Percentiles rank a stretch among this genome's conserved stretches.
Conservation (phyloP, 352 stramenopile genomes). For the Paralagenidium karlingii region DNA sequence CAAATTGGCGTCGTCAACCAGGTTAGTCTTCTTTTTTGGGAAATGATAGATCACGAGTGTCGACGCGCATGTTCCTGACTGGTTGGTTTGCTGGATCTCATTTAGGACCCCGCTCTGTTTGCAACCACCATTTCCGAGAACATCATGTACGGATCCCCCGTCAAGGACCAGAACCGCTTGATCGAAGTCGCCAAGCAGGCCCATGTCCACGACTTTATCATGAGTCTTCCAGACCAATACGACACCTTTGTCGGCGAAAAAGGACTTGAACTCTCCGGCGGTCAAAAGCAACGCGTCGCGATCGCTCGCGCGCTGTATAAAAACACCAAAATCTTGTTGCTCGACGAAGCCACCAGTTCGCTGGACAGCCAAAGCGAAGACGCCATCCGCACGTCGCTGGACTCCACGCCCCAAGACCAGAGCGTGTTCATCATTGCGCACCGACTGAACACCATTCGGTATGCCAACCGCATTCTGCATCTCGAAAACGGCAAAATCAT, state of each 20-base stretch:
- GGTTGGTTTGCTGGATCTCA: not conserved
- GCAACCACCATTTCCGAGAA: conserved; percentile 70
- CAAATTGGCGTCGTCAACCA: conserved; percentile 84
- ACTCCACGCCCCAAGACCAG: conserved; percentile 46
- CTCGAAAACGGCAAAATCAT: conserved; percentile 68
- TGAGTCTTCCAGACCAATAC: conserved; percentile 85
- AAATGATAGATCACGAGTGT: not conserved
- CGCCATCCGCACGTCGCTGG: conserved; percentile 52
- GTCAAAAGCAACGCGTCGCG: conserved; percentile 93
- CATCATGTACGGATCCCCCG: conserved; percentile 65
- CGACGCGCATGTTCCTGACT: not conserved
- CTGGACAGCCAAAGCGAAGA: conserved; percentile 73
- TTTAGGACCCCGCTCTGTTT: conserved; percentile 67
- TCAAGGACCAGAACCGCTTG: conserved; percentile 39
- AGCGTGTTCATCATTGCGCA: conserved; percentile 81
- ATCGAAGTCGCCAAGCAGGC: conserved; percentile 52
- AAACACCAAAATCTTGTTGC: conserved; percentile 63
- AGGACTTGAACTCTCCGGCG: conserved; percentile 92
- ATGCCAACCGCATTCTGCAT: conserved; percentile 72
- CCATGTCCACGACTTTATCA: conserved; percentile 70
- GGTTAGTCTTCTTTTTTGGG: conserved; percentile 3
- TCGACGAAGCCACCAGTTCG: conserved; percentile 79
- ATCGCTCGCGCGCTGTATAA: conserved; percentile 78
- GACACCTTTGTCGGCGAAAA: conserved; percentile 96
- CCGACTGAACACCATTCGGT: conserved; percentile 76